A percentile compares a stretch with the other conserved stretches of the same genome.
phyloP scores from a whole-genome alignment of 148 eudicot genomes.

The Rhododendron henanense region DNA sequence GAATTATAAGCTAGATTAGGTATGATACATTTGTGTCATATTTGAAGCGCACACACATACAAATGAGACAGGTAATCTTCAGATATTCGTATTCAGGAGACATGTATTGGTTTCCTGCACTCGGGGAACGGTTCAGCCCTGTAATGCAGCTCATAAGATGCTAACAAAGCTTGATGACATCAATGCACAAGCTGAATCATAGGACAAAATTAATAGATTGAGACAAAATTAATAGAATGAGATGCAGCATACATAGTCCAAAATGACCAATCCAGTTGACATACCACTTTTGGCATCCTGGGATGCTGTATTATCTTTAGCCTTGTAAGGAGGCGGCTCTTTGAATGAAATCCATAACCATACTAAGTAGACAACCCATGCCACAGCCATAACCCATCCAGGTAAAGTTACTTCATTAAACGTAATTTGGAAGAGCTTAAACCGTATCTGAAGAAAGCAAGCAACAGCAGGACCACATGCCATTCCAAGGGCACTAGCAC shows the following conservation, averaged over 20 bases:
- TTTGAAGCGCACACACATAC: not conserved
- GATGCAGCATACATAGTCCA: not conserved
- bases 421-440: too few species aligned
- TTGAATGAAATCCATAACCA: too few species aligned
- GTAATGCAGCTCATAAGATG: not conserved
- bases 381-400: too few species aligned
- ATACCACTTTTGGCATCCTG: slow-evolving; percentile 35
- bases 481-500: too few species aligned
- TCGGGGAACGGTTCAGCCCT: not conserved
- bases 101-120: not conserved
- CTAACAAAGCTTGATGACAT: not conserved
- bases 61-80: not conserved
- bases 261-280: not conserved
- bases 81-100: not conserved
- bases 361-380: too few species aligned
- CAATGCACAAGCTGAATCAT: not conserved
- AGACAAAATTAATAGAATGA: too few species aligned
- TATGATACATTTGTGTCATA: not conserved
- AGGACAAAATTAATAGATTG: not conserved
- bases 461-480: too few species aligned
- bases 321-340: too few species aligned
- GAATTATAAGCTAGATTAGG: not conserved
- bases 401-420: too few species aligned
- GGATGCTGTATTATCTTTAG: too few species aligned
- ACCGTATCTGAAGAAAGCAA: too few species aligned